Evolutionary conservation across 495 filamentous ascomycete species (phyloP).

Genomic region (Penicillium daleae): DNA sequence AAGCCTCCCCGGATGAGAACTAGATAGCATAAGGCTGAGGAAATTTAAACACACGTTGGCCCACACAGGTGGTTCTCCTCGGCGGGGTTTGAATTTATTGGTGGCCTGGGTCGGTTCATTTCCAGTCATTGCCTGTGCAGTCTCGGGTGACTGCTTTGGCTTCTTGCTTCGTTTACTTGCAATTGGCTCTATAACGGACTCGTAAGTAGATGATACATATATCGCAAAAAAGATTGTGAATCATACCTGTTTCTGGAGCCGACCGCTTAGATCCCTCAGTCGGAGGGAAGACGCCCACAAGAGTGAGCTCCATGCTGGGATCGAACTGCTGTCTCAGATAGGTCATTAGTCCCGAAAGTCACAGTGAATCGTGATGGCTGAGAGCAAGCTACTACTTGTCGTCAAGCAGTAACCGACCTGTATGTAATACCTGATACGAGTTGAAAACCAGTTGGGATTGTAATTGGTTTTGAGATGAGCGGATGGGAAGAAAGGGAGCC

Average conservation of each 20-base stretch:
- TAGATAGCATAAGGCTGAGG: not conserved
- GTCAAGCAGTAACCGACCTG: not conserved
- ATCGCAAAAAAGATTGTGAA: not conserved
- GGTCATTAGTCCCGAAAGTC: too few relatives aligned
- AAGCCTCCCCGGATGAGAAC: not conserved
- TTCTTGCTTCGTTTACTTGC: not conserved
- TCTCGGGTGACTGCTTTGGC: not conserved
- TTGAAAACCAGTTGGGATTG: not conserved
- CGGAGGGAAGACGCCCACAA: not conserved
- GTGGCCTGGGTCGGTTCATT: too few relatives aligned
- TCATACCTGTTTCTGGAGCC: not conserved
- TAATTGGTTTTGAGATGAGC: not conserved
- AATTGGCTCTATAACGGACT: not conserved
- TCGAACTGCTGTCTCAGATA: not conserved
- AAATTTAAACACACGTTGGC: not conserved
- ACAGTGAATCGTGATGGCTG: not conserved
- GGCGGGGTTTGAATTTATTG: not conserved
- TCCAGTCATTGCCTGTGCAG: not conserved
- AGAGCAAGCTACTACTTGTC: not conserved
- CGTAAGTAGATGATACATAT: not conserved
- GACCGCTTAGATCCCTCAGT: not conserved
- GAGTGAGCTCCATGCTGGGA: not conserved
- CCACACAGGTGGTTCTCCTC: not conserved
- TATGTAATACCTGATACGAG: not conserved
- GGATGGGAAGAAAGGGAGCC: not conserved